Conservation (phyloP, 2,329 filamentous ascomycete species). For the Scedosporium aurantiacum region DNA sequence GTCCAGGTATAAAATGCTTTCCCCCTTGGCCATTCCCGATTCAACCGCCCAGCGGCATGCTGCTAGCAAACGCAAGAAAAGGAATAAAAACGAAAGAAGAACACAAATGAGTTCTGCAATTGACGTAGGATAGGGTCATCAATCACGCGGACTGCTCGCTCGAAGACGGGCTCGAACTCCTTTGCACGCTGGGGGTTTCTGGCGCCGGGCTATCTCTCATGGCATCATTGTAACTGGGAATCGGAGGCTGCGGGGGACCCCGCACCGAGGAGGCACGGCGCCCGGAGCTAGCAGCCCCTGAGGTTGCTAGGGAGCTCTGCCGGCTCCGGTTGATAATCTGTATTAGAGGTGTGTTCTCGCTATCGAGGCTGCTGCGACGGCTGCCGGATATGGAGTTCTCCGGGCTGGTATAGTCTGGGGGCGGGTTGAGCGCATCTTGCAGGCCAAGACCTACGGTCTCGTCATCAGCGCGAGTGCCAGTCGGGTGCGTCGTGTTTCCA, state of each 20-base stretch:
- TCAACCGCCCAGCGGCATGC: constrained; percentile 6
- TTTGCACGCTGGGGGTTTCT: constrained; percentile 12
- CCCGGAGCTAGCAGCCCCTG: constrained; percentile 8
- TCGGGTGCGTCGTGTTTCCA: constrained; percentile 14
- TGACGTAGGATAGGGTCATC: background rate
- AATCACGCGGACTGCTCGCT: background rate
- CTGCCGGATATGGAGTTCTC: constrained; percentile 44
- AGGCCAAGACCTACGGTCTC: constrained; percentile 33
- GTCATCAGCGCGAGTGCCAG: constrained; percentile 12
- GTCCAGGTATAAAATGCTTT: background rate
- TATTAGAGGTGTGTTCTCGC: constrained; percentile 43
- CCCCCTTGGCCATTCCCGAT: background rate
- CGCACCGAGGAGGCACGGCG: background rate
- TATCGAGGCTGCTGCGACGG: constrained; percentile 46
- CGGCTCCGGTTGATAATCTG: constrained; percentile 38
- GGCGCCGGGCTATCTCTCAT: constrained; percentile 27
- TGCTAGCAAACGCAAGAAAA: background rate
- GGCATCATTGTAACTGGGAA: constrained; percentile 74
- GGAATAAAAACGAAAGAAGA: background rate
- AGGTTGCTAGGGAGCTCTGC: constrained; percentile 35
- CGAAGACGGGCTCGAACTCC: background rate
- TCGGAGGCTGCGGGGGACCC: constrained; percentile 45
- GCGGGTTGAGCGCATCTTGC: constrained; percentile 49
- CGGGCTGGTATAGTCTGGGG: constrained; percentile 62
- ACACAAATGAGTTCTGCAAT: background rate